Evolutionary conservation across 2,329 filamentous ascomycete genomes (phyloP), one percentile per base, ranked within the genome.

Genomic region (Cladophialophora chaetospira): DNA sequence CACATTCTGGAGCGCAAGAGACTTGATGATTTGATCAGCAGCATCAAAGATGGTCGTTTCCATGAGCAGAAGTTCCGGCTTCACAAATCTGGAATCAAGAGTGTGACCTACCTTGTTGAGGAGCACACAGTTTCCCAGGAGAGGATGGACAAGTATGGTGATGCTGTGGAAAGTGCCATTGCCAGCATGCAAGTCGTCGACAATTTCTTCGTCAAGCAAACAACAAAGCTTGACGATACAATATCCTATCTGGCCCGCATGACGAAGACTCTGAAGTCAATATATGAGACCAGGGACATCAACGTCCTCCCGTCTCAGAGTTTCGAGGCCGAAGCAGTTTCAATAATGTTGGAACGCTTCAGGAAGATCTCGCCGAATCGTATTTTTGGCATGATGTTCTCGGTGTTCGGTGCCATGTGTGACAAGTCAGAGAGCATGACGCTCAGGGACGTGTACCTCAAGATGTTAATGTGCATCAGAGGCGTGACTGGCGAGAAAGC

Each of bases 31-130:
- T 75, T 94, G 44, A 80, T 93, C n/a, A 77, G 81, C 48, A 91
- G 88, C 60, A 90, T 94, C 73, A 91, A 88, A 70, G 89, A 93
- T 61, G 88, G 88, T 1, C 84, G 89, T 2, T 93, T 91, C 65
- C 87, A 88, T 64, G 89, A 94, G 69, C 89, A 94, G 69, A 93
- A 94, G 69, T 93, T 91, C 68, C 86, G 89, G 1, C 78, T 93
- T 9, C 81, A 82, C 53, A 84, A 84, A 49, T 89, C 84, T 0
- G 89, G 89, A 0, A 78, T 90, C n/a, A 83, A 82, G 56, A 88
- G 91, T 65, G 86, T 92, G 11, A 80, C 90, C 33, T 94, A 93
- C 67, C 79, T 94, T 21, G 81, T 94, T 53, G 89, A 94, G 68
- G 86, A 91, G 63, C 86, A 88, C 56, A 69, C 80, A 9, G 79